Evolutionary conservation across 768 basidiomycete genomes (phyloP).

Genomic region (Podaxis sp.): DNA sequence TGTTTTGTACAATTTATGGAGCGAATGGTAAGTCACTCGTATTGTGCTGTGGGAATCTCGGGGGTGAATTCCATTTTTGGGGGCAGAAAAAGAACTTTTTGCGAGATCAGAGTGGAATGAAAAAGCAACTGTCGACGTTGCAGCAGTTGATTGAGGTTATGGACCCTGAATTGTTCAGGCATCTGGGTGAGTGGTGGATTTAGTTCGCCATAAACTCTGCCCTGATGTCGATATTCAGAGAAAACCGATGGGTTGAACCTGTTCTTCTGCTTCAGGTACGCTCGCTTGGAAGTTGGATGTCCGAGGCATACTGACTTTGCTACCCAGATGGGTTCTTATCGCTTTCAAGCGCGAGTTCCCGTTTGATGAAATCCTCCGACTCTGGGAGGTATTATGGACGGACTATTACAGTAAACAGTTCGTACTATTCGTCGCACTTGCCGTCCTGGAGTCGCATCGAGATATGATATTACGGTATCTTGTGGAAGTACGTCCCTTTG

Average conservation of each 20-base stretch:
- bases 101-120: slow-evolving; percentile 97
- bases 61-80: background rate
- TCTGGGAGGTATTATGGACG: slow-evolving; percentile 96
- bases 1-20: slow-evolving; percentile 94
- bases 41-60: background rate
- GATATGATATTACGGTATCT: slow-evolving; percentile 95
- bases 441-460: slow-evolving; percentile 90
- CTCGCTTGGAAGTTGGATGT: background rate
- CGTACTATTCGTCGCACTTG: slow-evolving; percentile 91
- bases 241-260: slow-evolving; percentile 90
- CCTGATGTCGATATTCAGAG: slow-evolving; percentile 32
- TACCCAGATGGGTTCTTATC: slow-evolving; percentile 79
- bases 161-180: slow-evolving; percentile 94
- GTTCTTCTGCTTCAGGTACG: slow-evolving; percentile 97
- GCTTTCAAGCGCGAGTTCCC: slow-evolving; percentile 96
- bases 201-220: background rate
- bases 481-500: slow-evolving; percentile 60
- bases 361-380: slow-evolving; percentile 81
- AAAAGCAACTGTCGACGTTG: slow-evolving; percentile 82
- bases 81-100: slow-evolving; percentile 89
- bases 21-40: slow-evolving; percentile 66
- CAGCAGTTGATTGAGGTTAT: slow-evolving; percentile 90
- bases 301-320: background rate
- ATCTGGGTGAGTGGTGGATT: slow-evolving; percentile 52
- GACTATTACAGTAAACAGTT: slow-evolving; percentile 86